Evolutionary conservation across 2,329 filamentous ascomycete genomes (phyloP).

Genomic region (Gliomastix tumulicola): DNA sequence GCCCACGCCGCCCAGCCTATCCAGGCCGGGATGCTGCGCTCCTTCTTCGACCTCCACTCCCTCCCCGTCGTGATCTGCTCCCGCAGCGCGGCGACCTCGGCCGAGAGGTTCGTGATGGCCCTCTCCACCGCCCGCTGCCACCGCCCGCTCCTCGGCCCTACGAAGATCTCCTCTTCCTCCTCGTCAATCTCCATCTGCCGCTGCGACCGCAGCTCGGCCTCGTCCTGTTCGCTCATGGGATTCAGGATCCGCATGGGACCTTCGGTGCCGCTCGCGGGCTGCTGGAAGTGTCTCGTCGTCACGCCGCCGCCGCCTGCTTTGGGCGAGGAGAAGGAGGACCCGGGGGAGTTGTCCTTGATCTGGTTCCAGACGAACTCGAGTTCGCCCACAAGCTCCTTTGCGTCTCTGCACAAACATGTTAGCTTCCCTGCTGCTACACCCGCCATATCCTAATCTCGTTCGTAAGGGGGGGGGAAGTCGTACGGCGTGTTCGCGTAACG

Average conservation of each 20-base stretch:
- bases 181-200: conserved; percentile 37
- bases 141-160: conserved; percentile 37
- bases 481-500: conserved; percentile 81
- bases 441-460: too few relatives aligned
- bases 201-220: conserved; percentile 50
- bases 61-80: conserved; percentile 81
- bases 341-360: conserved; percentile 78
- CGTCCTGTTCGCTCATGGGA: conserved; percentile 80
- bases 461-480: conserved; percentile 21
- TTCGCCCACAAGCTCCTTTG: conserved; percentile 80
- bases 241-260: conserved; percentile 64
- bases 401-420: conserved; percentile 47
- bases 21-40: conserved; percentile 63
- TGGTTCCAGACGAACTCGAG: conserved; percentile 99
- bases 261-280: conserved; percentile 40
- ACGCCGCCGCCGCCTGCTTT: conserved; percentile 25
- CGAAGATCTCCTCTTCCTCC: conserved; percentile 28
- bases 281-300: conserved; percentile 18
- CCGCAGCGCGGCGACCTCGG: conserved; percentile 83
- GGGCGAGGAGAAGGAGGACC: conserved; percentile 52
- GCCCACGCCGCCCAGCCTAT: conserved; percentile 63
- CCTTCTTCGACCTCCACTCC: conserved; percentile 61
- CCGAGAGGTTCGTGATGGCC: conserved; percentile 80
- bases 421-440: too few relatives aligned
- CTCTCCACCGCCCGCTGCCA: conserved; percentile 82